These are phyloP conservation scores for Phytophthora hibernalis DNA, from an alignment of 352 stramenopile genomes.

Conservation along the genomic window DNA sequence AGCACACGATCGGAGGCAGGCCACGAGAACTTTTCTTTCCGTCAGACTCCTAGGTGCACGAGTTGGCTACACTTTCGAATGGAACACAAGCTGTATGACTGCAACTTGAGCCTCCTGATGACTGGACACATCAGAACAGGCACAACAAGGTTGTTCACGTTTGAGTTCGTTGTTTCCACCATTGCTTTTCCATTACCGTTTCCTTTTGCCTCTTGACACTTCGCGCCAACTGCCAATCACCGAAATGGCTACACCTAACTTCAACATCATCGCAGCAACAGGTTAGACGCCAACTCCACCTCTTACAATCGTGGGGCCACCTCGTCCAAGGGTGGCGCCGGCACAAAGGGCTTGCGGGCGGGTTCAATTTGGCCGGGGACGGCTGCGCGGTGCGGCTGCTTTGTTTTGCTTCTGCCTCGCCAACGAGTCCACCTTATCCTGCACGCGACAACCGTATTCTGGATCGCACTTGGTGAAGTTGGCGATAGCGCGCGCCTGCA, in stretches of 20 bases:
- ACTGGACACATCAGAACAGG: neutral
- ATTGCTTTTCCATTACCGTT: neutral
- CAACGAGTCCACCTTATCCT: constrained; percentile 72
- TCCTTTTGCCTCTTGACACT: neutral
- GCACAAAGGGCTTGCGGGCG: constrained; percentile 62
- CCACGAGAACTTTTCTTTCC: constrained; percentile 24
- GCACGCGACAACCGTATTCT: constrained; percentile 85
- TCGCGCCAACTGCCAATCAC: neutral
- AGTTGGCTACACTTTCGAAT: constrained; percentile 23
- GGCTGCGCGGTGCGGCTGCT: constrained; percentile 15
- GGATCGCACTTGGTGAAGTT: constrained; percentile 91
- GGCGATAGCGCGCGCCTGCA: constrained; percentile 84
- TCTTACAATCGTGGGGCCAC: constrained; percentile 59
- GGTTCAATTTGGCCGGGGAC: constrained; percentile 58
- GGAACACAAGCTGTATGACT: constrained; percentile 9
- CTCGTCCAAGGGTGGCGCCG: constrained; percentile 58
- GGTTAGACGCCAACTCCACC: neutral
- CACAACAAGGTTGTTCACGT: neutral
- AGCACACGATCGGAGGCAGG: constrained; percentile 9
- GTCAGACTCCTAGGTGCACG: constrained; percentile 9
- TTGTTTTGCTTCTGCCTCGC: constrained; percentile 27
- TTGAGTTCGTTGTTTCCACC: neutral
- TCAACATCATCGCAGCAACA: constrained; percentile 17
- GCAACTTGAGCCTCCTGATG: neutral
- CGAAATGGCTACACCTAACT: constrained; percentile 36